A percentile compares a stretch with the other conserved stretches of the same genome.
Conservation (phyloP, 2,329 filamentous ascomycete species). For the Phialophora expanda region DNA sequence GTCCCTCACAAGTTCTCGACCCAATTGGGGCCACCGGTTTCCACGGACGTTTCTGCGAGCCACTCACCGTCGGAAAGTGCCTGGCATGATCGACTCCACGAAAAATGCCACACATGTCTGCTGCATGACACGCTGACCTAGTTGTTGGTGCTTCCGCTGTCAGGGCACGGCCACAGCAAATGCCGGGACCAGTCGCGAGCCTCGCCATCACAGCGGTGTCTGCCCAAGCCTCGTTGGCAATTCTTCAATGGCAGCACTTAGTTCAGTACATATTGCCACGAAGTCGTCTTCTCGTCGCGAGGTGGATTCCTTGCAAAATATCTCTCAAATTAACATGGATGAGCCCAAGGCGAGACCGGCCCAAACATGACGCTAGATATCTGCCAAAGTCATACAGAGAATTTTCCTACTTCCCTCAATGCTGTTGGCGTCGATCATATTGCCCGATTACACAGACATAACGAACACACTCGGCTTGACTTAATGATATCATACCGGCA, state of each 20-base stretch:
- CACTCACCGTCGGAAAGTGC: slow-evolving; percentile 29
- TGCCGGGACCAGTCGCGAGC: slow-evolving; percentile 24
- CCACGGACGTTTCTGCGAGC: slow-evolving; percentile 13
- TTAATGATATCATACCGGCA: slow-evolving; percentile 4
- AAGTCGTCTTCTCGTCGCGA: background rate
- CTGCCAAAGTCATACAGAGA: background rate
- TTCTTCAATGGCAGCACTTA: slow-evolving; percentile 26
- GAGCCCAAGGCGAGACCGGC: background rate
- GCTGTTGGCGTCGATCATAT: background rate
- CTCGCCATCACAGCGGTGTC: slow-evolving; percentile 31
- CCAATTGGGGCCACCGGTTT: slow-evolving; percentile 14
- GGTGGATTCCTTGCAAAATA: slow-evolving; percentile 3
- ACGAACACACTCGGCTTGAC: background rate
- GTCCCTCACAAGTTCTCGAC: slow-evolving; percentile 8
- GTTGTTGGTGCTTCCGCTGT: slow-evolving; percentile 6
- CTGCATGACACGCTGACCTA: slow-evolving; percentile 18
- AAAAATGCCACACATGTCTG: slow-evolving; percentile 21
- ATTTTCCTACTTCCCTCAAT: background rate
- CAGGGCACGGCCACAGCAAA: slow-evolving; percentile 16
- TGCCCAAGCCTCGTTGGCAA: slow-evolving; percentile 37
- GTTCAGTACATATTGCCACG: slow-evolving; percentile 20
- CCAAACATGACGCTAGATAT: slow-evolving; percentile 8
- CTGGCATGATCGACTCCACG: slow-evolving; percentile 26
- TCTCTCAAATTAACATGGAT: background rate
- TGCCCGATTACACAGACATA: slow-evolving; percentile 2